Percentiles rank a stretch among this genome's conserved stretches.
These are phyloP conservation scores for Phytophthora kernoviae DNA, from an alignment of 352 stramenopile species.

Conservation along the genomic window DNA sequence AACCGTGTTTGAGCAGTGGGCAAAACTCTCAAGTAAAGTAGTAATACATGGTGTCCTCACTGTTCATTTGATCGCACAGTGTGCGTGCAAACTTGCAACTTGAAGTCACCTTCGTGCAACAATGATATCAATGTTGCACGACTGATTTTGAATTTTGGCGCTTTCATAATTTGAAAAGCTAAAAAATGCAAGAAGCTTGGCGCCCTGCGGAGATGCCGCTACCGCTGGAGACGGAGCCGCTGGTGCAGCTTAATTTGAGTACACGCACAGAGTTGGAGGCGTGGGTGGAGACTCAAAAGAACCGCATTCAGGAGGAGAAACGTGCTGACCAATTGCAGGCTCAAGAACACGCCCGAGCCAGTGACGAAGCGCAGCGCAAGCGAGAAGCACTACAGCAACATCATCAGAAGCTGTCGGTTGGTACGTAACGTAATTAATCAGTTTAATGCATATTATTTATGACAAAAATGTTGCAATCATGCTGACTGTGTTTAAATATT, in stretches of 20 bases:
- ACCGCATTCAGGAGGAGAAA: conserved; percentile 44
- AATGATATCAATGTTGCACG: no score
- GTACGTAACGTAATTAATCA: conserved; percentile 18
- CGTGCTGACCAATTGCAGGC: conserved; percentile 46
- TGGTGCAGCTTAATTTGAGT: conserved; percentile 50
- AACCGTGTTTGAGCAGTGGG: neutral
- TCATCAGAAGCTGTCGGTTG: conserved; percentile 39
- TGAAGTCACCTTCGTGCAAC: no score
- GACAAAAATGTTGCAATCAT: neutral
- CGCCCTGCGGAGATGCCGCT: conserved; percentile 18
- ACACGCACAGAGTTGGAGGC: conserved; percentile 48
- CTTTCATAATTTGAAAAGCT: conserved; percentile 10
- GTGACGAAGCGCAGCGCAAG: conserved; percentile 44
- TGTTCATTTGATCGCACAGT: no score
- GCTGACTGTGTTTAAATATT: conserved; percentile 1
- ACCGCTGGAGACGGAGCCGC: conserved; percentile 45
- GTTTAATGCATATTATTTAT: conserved; percentile 2
- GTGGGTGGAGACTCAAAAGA: conserved; percentile 54
- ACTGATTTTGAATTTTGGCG: no score
- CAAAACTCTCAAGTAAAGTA: conserved; percentile 18
- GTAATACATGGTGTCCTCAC: conserved; percentile 13
- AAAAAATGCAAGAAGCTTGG: conserved; percentile 31
- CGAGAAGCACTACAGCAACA: conserved; percentile 52
- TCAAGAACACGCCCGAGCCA: conserved; percentile 41
- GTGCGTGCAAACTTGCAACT: no score